Evolutionary conservation across 2,329 filamentous ascomycete genomes (phyloP).

Genomic region (Pseudogymnoascus destructans): DNA sequence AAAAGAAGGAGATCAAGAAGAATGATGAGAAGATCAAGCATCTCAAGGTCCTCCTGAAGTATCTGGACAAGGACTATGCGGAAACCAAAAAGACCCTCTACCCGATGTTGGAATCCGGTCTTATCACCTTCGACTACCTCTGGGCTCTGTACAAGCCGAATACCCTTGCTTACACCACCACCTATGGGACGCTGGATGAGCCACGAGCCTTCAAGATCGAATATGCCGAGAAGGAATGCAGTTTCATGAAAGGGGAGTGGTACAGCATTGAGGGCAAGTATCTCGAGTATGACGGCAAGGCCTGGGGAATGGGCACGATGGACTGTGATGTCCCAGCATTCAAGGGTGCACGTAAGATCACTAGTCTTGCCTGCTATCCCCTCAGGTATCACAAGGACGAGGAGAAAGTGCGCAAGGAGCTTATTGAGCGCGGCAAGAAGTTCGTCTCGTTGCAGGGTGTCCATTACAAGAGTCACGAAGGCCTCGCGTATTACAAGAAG

Average conservation of each 20-base stretch:
- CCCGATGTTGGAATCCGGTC: slow-evolving; percentile 65
- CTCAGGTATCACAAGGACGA: slow-evolving; percentile 68
- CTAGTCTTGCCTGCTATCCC: slow-evolving; percentile 62
- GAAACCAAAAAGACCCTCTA: slow-evolving; percentile 68
- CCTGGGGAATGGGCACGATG: slow-evolving; percentile 63
- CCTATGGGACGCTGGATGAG: slow-evolving; percentile 64
- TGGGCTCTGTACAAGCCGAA: slow-evolving; percentile 87
- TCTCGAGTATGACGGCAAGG: slow-evolving; percentile 79
- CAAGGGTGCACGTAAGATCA: slow-evolving; percentile 72
- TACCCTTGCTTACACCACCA: slow-evolving; percentile 63
- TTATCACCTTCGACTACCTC: slow-evolving; percentile 77
- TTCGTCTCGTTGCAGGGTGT: slow-evolving; percentile 72
- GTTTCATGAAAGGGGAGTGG: slow-evolving; percentile 58
- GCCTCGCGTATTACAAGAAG: slow-evolving; percentile 74
- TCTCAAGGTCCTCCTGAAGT: slow-evolving; percentile 60
- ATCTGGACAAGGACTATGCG: slow-evolving; percentile 70
- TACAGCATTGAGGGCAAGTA: slow-evolving; percentile 69
- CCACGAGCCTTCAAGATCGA: slow-evolving; percentile 75
- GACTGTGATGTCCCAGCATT: slow-evolving; percentile 59
- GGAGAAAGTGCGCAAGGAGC: slow-evolving; percentile 45
- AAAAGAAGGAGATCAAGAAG: slow-evolving; percentile 47
- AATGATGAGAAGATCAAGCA: slow-evolving; percentile 46
- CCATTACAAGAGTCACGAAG: slow-evolving; percentile 71
- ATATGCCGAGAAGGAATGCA: slow-evolving; percentile 54
- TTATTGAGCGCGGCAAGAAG: slow-evolving; percentile 72